Conservation (phyloP, 1,139 yeast genomes). For the Blastobotrys serpentis region DNA sequence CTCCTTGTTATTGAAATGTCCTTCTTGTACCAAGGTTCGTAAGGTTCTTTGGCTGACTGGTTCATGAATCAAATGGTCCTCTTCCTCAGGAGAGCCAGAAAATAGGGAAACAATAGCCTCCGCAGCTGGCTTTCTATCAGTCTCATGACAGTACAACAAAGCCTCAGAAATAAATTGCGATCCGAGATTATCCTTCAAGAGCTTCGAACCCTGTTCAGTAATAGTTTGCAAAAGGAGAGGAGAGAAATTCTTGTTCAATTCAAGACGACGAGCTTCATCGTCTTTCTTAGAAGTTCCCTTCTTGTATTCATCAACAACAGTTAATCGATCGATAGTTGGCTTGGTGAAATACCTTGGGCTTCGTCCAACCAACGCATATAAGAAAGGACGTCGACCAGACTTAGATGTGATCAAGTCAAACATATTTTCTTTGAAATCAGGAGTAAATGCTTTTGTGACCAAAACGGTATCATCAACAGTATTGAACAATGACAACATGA, state of each 20-base stretch:
- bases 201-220: constrained; percentile 46
- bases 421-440: constrained; percentile 56
- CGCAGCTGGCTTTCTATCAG: constrained; percentile 52
- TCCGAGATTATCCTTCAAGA: constrained; percentile 71
- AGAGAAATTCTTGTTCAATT: constrained; percentile 62
- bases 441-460: constrained; percentile 66
- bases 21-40: constrained; percentile 72
- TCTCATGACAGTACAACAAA: constrained; percentile 55
- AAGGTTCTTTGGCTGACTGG: constrained; percentile 77
- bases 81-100: constrained; percentile 46
- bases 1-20: constrained; percentile 68
- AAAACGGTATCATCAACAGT: constrained; percentile 93
- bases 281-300: constrained; percentile 73
- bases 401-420: constrained; percentile 65
- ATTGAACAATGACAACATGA: constrained; percentile 73
- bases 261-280: constrained; percentile 68
- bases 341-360: constrained; percentile 85
- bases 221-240: constrained; percentile 64
- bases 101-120: constrained; percentile 53
- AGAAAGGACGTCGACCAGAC: constrained; percentile 83
- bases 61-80: constrained; percentile 57
- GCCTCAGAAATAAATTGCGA: constrained; percentile 81
- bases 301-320: constrained; percentile 63
- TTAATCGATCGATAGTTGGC: constrained; percentile 56
- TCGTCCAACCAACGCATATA: constrained; percentile 75